phyloP scores from a whole-genome alignment of 768 basidiomycete species.

The Trametes villosa region DNA sequence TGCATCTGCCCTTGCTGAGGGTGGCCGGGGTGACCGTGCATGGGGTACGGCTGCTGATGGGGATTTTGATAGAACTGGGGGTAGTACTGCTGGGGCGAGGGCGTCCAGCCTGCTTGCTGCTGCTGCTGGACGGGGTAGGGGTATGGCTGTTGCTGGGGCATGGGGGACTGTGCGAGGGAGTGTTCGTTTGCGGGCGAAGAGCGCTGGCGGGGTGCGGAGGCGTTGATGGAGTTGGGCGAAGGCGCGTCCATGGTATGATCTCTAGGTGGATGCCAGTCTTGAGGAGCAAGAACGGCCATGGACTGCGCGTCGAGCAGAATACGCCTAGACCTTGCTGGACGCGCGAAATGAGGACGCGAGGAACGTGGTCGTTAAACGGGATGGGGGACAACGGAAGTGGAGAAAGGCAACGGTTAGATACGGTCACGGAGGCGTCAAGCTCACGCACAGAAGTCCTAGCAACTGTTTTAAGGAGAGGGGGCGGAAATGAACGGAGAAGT shows the following conservation, averaged over 20 bases:
- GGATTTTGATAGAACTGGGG: slow-evolving; percentile 78
- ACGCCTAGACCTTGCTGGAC: slow-evolving; percentile 17
- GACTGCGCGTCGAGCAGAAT: slow-evolving; percentile 32
- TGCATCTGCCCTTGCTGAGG: slow-evolving; percentile 47
- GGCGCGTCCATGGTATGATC: slow-evolving; percentile 66
- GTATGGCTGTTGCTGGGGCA: slow-evolving; percentile 50
- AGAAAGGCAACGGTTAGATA: slow-evolving; percentile 28
- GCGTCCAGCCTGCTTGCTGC: slow-evolving; percentile 67
- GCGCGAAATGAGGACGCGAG: slow-evolving; percentile 6
- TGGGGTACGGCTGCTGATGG: slow-evolving; percentile 61
- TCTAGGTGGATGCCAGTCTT: slow-evolving; percentile 75
- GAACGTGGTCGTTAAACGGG: slow-evolving; percentile 6
- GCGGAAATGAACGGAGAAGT: slow-evolving; percentile 26
- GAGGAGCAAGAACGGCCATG: slow-evolving; percentile 81
- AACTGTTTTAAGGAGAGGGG: slow-evolving; percentile 30
- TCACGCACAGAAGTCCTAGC: slow-evolving; percentile 28
- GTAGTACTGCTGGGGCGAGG: slow-evolving; percentile 72
- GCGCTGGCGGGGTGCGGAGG: slow-evolving; percentile 54
- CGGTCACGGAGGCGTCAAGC: slow-evolving; percentile 22
- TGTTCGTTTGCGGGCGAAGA: slow-evolving; percentile 64
- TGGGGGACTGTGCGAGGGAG: slow-evolving; percentile 36
- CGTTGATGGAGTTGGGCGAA: slow-evolving; percentile 41
- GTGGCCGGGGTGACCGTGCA: slow-evolving; percentile 40
- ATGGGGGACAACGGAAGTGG: slow-evolving; percentile 10
- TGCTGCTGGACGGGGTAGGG: slow-evolving; percentile 76